Evolutionary conservation across 306 rosid species (phyloP).

Genomic region (Geum urbanum): DNA sequence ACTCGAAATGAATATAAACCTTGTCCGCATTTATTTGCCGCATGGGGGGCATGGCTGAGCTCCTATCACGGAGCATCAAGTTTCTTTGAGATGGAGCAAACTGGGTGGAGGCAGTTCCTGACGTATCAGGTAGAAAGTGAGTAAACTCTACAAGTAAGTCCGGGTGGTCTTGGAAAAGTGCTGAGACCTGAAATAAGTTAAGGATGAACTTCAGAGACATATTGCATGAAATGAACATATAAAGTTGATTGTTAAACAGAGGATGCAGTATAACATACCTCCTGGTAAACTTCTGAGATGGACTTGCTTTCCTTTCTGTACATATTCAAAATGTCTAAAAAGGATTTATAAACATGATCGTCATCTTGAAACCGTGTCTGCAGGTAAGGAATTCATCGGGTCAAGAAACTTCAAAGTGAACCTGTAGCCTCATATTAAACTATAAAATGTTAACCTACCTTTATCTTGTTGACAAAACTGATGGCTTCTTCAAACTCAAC

Average conservation of each 20-base stretch:
- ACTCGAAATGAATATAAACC: slow-evolving; percentile 39
- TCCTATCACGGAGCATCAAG: slow-evolving; percentile 69
- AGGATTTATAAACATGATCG: slow-evolving; percentile 85
- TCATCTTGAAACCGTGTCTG: slow-evolving; percentile 95
- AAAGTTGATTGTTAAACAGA: slow-evolving; percentile 1
- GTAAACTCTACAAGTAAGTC: slow-evolving; percentile 85
- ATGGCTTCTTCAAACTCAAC: slow-evolving; percentile 97
- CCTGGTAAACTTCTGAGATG: slow-evolving; percentile 73
- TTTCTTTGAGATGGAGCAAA: slow-evolving; percentile 56
- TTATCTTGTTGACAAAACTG: slow-evolving; percentile 92
- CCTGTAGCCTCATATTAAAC: slow-evolving; percentile 10
- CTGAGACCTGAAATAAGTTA: slow-evolving; percentile 63
- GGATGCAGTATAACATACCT: slow-evolving; percentile 47
- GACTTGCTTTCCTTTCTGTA: slow-evolving; percentile 93
- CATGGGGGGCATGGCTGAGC: slow-evolving; percentile 68
- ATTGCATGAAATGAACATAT: slow-evolving; percentile 18
- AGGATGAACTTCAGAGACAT: slow-evolving; percentile 19
- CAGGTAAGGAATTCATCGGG: slow-evolving; percentile 35
- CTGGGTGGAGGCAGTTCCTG: slow-evolving; percentile 56
- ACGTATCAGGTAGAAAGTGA: slow-evolving; percentile 81
- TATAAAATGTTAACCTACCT: slow-evolving; percentile 42
- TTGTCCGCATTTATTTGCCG: slow-evolving; percentile 66
- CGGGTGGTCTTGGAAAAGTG: slow-evolving; percentile 72
- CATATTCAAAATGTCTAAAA: slow-evolving; percentile 91
- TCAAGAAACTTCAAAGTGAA: slow-evolving; percentile 28